Percentiles rank a stretch among this genome's conserved stretches.
phyloP scores from a whole-genome alignment of 176 grass and related monocot species.

The Canna indica region DNA sequence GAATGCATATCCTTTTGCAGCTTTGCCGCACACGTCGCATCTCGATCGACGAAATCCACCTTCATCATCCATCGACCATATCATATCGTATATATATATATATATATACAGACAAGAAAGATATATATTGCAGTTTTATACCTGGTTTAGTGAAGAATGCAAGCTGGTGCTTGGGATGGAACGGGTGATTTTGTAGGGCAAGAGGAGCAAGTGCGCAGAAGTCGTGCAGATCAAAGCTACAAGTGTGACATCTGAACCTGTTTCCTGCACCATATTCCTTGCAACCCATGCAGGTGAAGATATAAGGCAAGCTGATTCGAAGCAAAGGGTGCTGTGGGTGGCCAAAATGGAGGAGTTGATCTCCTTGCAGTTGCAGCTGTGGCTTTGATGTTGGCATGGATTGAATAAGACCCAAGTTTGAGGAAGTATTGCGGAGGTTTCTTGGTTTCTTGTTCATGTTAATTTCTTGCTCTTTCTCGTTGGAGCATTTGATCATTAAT shows the following conservation, averaged over 20 bases:
- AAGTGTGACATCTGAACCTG: slow-evolving; percentile 69
- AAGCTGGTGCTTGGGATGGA: slow-evolving; percentile 55
- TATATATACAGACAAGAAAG: too few species aligned
- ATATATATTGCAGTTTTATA: slow-evolving; percentile 7
- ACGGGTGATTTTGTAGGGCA: slow-evolving; percentile 52
- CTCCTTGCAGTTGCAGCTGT: not conserved
- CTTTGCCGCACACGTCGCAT: slow-evolving; percentile 68
- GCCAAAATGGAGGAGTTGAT: slow-evolving; percentile 56
- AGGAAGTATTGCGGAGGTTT: slow-evolving; percentile 24
- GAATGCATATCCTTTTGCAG: slow-evolving; percentile 49
- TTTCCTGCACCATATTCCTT: slow-evolving; percentile 78
- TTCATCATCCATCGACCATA: slow-evolving; percentile 11
- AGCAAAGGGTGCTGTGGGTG: slow-evolving; percentile 68
- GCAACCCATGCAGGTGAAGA: slow-evolving; percentile 82
- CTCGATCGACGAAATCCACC: slow-evolving; percentile 53
- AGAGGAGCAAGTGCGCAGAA: slow-evolving; percentile 73
- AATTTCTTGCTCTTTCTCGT: not conserved
- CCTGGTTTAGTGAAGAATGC: slow-evolving; percentile 55
- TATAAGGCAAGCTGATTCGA: slow-evolving; percentile 50
- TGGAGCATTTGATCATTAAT: too few species aligned
- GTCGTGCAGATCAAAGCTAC: slow-evolving; percentile 75
- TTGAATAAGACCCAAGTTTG: too few species aligned
- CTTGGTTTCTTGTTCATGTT: slow-evolving; percentile 39
- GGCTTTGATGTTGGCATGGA: slow-evolving; percentile 4
- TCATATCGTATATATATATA: too few species aligned